Evolutionary conservation across 2,329 filamentous ascomycete genomes (phyloP), one percentile per base, ranked within the genome.

Genomic region (Xylariaceae sp.): DNA sequence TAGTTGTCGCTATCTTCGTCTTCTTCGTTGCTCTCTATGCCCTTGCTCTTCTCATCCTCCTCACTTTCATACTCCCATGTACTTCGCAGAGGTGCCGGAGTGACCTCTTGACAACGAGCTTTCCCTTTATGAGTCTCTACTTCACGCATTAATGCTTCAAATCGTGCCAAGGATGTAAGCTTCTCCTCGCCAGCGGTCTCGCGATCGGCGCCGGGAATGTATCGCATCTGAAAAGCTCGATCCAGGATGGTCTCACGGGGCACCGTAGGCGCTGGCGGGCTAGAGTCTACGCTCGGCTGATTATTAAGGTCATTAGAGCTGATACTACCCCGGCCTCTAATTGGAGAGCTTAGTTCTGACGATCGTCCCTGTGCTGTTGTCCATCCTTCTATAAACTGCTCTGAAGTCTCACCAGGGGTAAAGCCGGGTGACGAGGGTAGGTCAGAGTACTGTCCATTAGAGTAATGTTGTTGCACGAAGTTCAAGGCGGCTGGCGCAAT

Each of bases 201-300:
- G 6, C 71, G 70, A 8, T 83, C 81, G 2, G 80, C 80, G 4
- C 83, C 83, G 12, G 83, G 83, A 35, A 86, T 84, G 54, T 74
- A 81, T 6, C 80, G 75, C 70, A 86, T 70, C 61, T 84, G 81
- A 62, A 87, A 86, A 0, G 84, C 84, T 40, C 84, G 72, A 65
- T 87, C 84, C n/a, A 86, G 68, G 50, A 87, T 86, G 0, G 84
- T 85, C 68, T 87, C 83, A 12, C 83, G 76, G 2, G 79, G 80
- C 0, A 69, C 71, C 1, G 79, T 77, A 0, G 80, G 80, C 1
- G 79, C 77, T 0, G 80, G 80, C 0, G 80, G 78, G 61, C 74
- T 75, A 1, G 76, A 75, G 41, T 76, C 71, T 2, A 73, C 62
- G 6, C 74, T 63, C 4, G 65, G 63, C 5, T 66, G 62, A 26